Base-by-base conservation (phyloP, 768 basidiomycete species). In the Floccularia luteovirens region DNA sequence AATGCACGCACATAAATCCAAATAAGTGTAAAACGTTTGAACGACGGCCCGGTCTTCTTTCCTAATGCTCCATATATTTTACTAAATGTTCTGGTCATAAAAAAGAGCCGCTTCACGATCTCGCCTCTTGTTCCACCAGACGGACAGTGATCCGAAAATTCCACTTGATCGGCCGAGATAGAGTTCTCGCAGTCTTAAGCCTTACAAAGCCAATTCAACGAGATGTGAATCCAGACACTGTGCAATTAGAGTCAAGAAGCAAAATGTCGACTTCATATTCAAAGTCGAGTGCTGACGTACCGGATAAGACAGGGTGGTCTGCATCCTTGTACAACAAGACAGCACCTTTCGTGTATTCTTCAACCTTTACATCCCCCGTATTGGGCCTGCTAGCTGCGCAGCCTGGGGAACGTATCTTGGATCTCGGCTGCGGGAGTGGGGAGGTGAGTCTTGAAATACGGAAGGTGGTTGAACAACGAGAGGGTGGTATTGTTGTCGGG, bases 351-450 rank as follows among this genome's bases (percentile, higher is more conserved):
- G 85, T 88, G 30, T 90, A 87, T 56, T 61, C 66, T 1, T 36
- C 64, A 1, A 57, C 61, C 44, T 79, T 61, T 63, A 78, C 67
- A 39, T 59, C 60, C 36, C 60, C 80, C 6, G 67, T 90, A 16
- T 55, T 88, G 10, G 64, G 67, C 2, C 63, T 86, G 21, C 67
- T 91, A 8, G 58, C 71, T n/a, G 68, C 85, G 0, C 47, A 71
- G 45, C 69, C 74, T 0, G 87, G 87, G 1, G 82, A 90, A 48
- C 66, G 66, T 36, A 79, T 90, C 32, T 62, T 84, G 43, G 87
- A 89, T 49, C 59, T 89, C 31, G 89, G 90, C 2, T 91, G 89
- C 52, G 89, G 90, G 13, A 88, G 79, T 32, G 90, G 88, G 0
- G 82, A 91, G 47, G 61, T 91, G 11, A 87, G 84, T 0, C 46